Percentiles rank a stretch among this genome's conserved stretches.
These are phyloP conservation scores for Cymbopogon flexuosus DNA, from an alignment of 202 grass and related monocot species.

Conservation along the genomic window DNA sequence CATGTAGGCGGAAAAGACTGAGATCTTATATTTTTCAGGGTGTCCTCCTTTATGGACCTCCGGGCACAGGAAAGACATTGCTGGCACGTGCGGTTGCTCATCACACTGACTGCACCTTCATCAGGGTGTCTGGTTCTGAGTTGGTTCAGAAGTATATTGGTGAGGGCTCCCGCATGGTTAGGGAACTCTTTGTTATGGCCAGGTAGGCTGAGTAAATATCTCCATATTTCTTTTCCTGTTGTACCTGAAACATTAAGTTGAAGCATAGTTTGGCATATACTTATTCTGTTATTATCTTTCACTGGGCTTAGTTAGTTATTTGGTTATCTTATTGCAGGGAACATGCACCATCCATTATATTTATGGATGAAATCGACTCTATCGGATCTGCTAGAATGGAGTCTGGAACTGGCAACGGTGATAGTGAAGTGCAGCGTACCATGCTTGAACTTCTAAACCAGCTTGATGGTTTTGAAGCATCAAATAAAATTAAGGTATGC, in stretches of 20 bases:
- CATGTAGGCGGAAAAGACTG: not conserved
- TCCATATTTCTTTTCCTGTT: not conserved
- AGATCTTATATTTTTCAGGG: conserved; percentile 43
- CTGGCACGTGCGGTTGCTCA: conserved; percentile 93
- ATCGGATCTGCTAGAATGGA: conserved; percentile 95
- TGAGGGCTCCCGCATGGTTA: conserved; percentile 93
- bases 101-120: conserved; percentile 99
- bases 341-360: conserved; percentile 95
- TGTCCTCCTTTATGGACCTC: conserved; percentile 92
- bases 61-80: conserved; percentile 87
- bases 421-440: conserved; percentile 93
- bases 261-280: not conserved
- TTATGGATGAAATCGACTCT: conserved; percentile 99
- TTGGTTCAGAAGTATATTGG: conserved; percentile 98
- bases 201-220: conserved; percentile 46
- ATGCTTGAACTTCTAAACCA: conserved; percentile 99
- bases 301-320: not conserved
- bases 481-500: conserved; percentile 74
- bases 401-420: conserved; percentile 69
- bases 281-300: not conserved
- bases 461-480: conserved; percentile 98
- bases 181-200: conserved; percentile 98
- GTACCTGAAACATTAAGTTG: not conserved
- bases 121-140: conserved; percentile 95
- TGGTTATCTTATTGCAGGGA: conserved; percentile 48